These are phyloP conservation scores for Jaltomata sinuosa DNA, from an alignment of 257 asterid genomes.

Conservation along the genomic window DNA sequence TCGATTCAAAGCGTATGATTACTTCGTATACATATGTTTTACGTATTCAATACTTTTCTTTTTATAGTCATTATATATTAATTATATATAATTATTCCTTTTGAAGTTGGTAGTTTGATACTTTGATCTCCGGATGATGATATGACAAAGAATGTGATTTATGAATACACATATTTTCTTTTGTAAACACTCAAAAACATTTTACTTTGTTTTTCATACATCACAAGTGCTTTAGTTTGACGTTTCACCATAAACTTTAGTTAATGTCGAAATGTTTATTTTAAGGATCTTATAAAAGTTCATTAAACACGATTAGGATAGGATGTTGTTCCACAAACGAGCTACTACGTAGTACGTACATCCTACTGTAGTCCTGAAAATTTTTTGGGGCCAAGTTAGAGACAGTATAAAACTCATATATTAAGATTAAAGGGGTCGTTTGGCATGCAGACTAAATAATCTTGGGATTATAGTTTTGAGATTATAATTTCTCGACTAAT, in stretches of 20 bases:
- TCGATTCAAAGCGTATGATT: too few species aligned
- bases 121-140: too few species aligned
- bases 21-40: too few species aligned
- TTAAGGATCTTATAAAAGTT: neutral
- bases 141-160: neutral
- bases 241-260: neutral
- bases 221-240: neutral
- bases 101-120: neutral
- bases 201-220: neutral
- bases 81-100: neutral
- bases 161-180: too few species aligned
- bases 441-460: too few species aligned
- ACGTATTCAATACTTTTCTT: too few species aligned
- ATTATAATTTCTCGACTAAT: too few species aligned
- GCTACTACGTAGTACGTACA: too few species aligned
- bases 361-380: neutral
- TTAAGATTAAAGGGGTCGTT: too few species aligned
- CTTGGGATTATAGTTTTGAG: too few species aligned
- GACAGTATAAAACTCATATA: neutral
- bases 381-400: conserved; percentile 23
- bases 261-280: neutral
- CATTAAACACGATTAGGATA: neutral
- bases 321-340: neutral
- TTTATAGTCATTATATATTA: too few species aligned
- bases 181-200: neutral